These are phyloP conservation scores for Starmerella geochares DNA, from an alignment of 805 yeast genomes.

Conservation along the genomic window DNA sequence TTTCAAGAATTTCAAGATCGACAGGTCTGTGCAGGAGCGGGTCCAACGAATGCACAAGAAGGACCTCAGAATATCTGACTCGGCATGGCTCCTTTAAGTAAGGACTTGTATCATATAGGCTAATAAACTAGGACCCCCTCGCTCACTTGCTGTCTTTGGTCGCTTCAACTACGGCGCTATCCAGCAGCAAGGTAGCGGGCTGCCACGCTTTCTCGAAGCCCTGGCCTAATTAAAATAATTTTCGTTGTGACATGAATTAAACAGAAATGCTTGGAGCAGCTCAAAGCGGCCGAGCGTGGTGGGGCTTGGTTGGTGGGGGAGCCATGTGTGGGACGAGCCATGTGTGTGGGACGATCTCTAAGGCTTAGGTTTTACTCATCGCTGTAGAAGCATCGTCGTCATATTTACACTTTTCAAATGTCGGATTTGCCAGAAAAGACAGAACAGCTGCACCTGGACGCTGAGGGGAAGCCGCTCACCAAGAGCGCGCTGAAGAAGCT, in stretches of 20 bases:
- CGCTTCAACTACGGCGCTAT: no score
- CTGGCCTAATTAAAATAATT: no score
- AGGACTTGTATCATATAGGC: neutral
- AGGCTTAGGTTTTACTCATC: neutral
- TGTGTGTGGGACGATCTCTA: neutral
- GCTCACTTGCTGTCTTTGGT: no score
- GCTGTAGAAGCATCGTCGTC: neutral
- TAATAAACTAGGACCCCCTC: neutral
- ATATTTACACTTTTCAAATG: conserved; percentile 5
- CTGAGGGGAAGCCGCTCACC: conserved; percentile 77
- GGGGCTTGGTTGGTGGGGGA: no score
- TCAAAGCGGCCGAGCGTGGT: no score
- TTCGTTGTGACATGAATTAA: no score
- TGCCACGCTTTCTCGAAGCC: no score
- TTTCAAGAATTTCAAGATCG: conserved; percentile 26
- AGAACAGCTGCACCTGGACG: conserved; percentile 37
- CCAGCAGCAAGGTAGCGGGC: no score
- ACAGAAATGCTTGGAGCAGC: no score
- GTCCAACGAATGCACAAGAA: neutral
- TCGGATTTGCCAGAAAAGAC: conserved; percentile 19
- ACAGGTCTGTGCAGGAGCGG: conserved; percentile 5
- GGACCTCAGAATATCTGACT: neutral
- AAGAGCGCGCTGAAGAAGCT: conserved; percentile 93
- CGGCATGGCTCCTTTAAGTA: conserved; percentile 8
- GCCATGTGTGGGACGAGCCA: no score